Evolutionary conservation across 1,284 basidiomycete species (phyloP).

Genomic region (Trametes sp.): DNA sequence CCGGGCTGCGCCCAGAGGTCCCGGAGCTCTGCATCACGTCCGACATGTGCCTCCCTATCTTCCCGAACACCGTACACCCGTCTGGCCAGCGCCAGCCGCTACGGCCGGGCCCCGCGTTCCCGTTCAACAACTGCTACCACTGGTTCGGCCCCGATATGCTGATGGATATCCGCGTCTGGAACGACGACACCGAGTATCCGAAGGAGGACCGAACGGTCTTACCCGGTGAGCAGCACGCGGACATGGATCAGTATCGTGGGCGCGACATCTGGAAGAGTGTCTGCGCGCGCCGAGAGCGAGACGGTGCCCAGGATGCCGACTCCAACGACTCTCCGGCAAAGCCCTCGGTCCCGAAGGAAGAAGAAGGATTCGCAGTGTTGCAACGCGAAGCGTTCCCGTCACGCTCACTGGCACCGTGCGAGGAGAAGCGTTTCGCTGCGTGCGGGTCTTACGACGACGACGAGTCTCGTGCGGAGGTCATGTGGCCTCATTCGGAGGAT

Average conservation of each 20-base stretch:
- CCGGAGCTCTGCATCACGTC: neutral
- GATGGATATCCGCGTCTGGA: constrained; percentile 12
- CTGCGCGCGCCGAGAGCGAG: neutral
- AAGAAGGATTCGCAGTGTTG: too few species aligned
- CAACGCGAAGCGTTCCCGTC: too few species aligned
- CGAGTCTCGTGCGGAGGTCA: too few species aligned
- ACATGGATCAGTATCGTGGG: neutral
- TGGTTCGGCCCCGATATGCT: constrained; percentile 14
- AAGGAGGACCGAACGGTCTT: neutral
- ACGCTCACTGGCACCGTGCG: too few species aligned
- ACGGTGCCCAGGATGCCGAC: neutral
- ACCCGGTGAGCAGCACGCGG: neutral
- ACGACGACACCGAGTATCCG: neutral
- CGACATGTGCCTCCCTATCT: constrained; percentile 15
- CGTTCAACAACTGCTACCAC: constrained; percentile 23
- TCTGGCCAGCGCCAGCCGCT: neutral
- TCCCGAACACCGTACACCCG: constrained; percentile 6
- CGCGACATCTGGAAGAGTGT: neutral
- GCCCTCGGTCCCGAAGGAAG: too few species aligned
- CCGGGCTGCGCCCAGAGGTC: constrained; percentile 2
- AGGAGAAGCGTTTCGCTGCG: too few species aligned
- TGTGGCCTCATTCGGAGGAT: too few species aligned
- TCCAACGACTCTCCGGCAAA: too few species aligned
- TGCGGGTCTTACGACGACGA: too few species aligned
- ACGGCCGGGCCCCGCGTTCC: neutral